Evolutionary conservation across 768 basidiomycete genomes (phyloP), one percentile per base, ranked within the genome.

Genomic region (Symmetrospora coprosmae): DNA sequence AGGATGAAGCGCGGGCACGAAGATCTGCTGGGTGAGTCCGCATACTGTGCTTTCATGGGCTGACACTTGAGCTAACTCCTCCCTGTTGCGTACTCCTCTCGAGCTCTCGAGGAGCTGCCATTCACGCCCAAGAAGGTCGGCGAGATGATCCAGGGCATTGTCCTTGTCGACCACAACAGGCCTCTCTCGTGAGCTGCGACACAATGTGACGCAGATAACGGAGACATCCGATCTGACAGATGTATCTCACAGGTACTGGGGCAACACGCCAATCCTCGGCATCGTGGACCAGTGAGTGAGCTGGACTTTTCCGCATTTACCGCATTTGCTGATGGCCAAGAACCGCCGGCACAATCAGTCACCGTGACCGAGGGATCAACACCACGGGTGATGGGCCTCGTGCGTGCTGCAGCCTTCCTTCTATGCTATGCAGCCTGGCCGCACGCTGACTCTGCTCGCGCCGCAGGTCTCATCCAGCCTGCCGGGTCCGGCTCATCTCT

Each of bases 91-190:
- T n/a, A n/a, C n/a, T n/a, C n/a, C n/a, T n/a, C n/a, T n/a, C n/a
- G n/a, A 58, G 55, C 55, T 23, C 52, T 63, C 31, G 58, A 59
- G 21, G 62, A 63, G 19, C 35, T 63, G 31, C 62, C 62, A 4
- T 30, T 31, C 13, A 9, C 28, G 16, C 52, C 51, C 16, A 2
- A 37, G 17, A 27, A 58, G 33, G 34, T 63, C 21, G 58, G 51
- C 37, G 17, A 37, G 16, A 19, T 30, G n/a, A 49, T 63, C 39
- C 46, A 45, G 27, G 62, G 53, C 14, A n/a, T 63, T 8, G 48
- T 63, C 23, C 47, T 63, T 4, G 62, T 63, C 6, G 62, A 63
- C 21, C 58, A 59, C 35, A 55, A 55, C 45, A 30, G 34, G 11
- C 55, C 55, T 7, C n/a, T 58, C 19, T 34, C 41, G 55, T 55